Percentiles rank a stretch among this genome's conserved stretches.
Conservation (phyloP, 257 asterid species). For the Fraxinus anomala region DNA sequence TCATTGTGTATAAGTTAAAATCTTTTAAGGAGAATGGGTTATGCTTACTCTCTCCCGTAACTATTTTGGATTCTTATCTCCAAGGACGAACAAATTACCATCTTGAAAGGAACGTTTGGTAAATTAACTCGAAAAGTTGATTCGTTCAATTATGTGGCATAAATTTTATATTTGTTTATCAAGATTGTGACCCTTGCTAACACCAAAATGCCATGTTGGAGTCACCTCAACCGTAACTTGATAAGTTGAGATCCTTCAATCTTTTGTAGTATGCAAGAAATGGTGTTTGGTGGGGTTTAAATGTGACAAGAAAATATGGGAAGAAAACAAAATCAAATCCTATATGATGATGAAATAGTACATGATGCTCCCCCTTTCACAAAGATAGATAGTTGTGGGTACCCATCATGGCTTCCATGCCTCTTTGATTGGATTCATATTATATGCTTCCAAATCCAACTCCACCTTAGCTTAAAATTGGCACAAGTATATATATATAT, state of each 20-base stretch:
- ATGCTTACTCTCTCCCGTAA: slow-evolving; percentile 35
- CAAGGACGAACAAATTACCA: slow-evolving; percentile 28
- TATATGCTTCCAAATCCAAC: slow-evolving; percentile 16
- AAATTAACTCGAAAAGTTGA: slow-evolving; percentile 9
- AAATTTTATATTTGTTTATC: slow-evolving; percentile 26
- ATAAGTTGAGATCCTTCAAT: slow-evolving; percentile 29
- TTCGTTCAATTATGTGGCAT: background rate
- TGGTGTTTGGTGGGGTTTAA: slow-evolving; percentile 42
- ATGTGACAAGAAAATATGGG: slow-evolving; percentile 26
- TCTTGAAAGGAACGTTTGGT: slow-evolving; percentile 18
- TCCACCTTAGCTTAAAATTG: slow-evolving; percentile 19
- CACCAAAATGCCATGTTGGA: slow-evolving; percentile 29
- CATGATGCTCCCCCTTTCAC: slow-evolving; percentile 33
- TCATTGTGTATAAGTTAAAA: slow-evolving; percentile 34
- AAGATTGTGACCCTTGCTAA: slow-evolving; percentile 24
- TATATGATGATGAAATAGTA: slow-evolving; percentile 29
- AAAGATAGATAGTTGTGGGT: slow-evolving; percentile 37
- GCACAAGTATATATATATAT: background rate
- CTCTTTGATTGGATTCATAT: slow-evolving; percentile 25
- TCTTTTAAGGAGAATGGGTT: slow-evolving; percentile 38
- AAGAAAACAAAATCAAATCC: slow-evolving; percentile 37
- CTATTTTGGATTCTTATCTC: slow-evolving; percentile 41
- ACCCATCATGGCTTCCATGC: slow-evolving; percentile 34
- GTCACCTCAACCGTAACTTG: slow-evolving; percentile 36
- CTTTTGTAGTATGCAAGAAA: slow-evolving; percentile 42